Evolutionary conservation across 225 moss, liverwort and hornwort genomes (phyloP).

Genomic region (Bryum argenteum): DNA sequence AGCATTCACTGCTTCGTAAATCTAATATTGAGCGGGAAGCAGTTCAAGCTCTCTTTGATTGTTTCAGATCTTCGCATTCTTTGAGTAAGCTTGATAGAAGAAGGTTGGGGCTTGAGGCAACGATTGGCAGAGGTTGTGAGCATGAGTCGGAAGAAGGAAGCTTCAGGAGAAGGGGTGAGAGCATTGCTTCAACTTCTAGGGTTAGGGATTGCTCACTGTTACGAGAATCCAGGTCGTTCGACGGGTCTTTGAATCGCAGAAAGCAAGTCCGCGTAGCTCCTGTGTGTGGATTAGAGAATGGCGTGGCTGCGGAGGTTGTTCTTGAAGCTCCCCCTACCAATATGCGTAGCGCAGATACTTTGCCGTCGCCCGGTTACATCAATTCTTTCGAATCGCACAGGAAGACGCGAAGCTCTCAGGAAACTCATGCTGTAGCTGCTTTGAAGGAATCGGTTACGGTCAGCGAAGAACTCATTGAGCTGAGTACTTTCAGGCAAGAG

Average conservation of each 20-base stretch:
- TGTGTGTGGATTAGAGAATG: conserved; percentile 42
- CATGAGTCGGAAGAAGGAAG: conserved; percentile 26
- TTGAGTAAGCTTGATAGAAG: conserved; percentile 30
- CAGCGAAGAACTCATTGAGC: conserved; percentile 38
- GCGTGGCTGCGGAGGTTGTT: conserved; percentile 46
- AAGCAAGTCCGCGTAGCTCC: conserved; percentile 24
- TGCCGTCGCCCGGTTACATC: conserved; percentile 39
- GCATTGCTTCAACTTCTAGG: conserved; percentile 38
- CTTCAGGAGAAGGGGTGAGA: conserved; percentile 21
- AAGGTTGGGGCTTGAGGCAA: conserved; percentile 30
- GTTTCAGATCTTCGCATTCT: conserved; percentile 42
- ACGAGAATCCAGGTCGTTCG: conserved; percentile 26
- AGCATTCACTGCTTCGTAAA: conserved; percentile 25
- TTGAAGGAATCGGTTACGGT: conserved; percentile 36
- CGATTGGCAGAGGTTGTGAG: conserved; percentile 23
- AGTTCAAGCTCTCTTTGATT: conserved; percentile 16
- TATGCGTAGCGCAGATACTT: conserved; percentile 31
- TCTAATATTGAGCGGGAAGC: conserved; percentile 9
- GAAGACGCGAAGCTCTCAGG: conserved; percentile 29
- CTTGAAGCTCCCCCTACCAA: conserved; percentile 40
- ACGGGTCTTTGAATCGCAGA: conserved; percentile 23
- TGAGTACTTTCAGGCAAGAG: conserved; percentile 49
- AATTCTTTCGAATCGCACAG: conserved; percentile 40
- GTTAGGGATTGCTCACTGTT: conserved; percentile 45
- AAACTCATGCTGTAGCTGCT: conserved; percentile 20